Evolutionary conservation across 345 rosid species (phyloP).

Genomic region (Mercurialis annua): DNA sequence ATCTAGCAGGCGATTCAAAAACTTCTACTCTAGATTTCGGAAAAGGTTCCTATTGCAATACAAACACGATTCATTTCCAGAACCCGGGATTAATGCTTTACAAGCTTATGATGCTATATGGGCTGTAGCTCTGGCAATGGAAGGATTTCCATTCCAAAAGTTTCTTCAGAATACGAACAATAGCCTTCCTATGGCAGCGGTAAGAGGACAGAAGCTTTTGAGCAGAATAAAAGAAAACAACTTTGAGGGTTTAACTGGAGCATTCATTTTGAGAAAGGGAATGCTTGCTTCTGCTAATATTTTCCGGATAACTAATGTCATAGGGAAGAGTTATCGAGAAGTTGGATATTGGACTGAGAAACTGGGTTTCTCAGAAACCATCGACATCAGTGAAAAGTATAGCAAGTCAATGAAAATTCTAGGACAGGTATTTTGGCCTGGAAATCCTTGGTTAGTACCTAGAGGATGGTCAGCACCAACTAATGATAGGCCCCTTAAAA

Average conservation of each 20-base stretch:
- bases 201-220: too few species aligned
- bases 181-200: too few species aligned
- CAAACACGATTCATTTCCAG: constrained; percentile 10
- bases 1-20: not conserved
- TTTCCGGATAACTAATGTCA: constrained; percentile 25
- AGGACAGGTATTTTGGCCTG: constrained; percentile 31
- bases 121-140: constrained; percentile 16
- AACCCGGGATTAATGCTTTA: constrained; percentile 24
- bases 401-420: constrained; percentile 15
- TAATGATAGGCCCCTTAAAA: constrained; percentile 5
- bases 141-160: not conserved
- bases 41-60: constrained; percentile 15
- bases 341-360: constrained; percentile 31
- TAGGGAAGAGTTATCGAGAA: constrained; percentile 16
- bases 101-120: constrained; percentile 26
- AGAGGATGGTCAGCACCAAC: constrained; percentile 22
- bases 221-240: too few species aligned
- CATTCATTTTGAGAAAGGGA: constrained; percentile 16
- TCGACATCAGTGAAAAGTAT: not conserved
- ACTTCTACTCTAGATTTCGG: constrained; percentile 17
- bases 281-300: not conserved
- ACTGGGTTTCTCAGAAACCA: constrained; percentile 16
- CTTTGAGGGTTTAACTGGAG: constrained; percentile 23
- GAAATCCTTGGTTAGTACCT: constrained; percentile 15
- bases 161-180: constrained; percentile 1